Evolutionary conservation across 768 basidiomycete genomes (phyloP), one percentile per base, ranked within the genome.

Genomic region (Arthromyces matolae): DNA sequence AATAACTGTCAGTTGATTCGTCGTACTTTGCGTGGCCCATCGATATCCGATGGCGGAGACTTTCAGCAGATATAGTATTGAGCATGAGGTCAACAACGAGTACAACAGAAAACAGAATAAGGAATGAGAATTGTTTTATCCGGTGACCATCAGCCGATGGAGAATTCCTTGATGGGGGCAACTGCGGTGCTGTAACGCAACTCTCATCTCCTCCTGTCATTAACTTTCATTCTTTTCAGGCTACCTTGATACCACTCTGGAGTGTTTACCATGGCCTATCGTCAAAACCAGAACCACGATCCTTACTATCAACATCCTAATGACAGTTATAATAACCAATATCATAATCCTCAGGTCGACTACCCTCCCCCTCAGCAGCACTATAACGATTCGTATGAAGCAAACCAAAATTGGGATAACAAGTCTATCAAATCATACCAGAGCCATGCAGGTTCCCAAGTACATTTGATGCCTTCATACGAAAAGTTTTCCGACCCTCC

Each of bases 401-500:
- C 65, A 50, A 66, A 71, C 42, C 48, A 60, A 33, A 74, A 76
- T 45, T 77, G 75, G 73, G 77, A 78, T 53, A 56, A 64, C 24
- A 74, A 71, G 59, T 83, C 80, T 4, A 66, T 71, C 37, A 80
- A 81, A 50, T 86, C 84, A 22, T 79, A 78, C 62, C 75, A 81
- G 61, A 84, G 83, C 63, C 78, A 75, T 57, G 75, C 73, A 55
- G 81, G 84, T 64, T 89, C 88, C 4, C 85, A 89, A 58, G 79
- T 71, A 22, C 86, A 89, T 60, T 79, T 89, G 54, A 79, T 81
- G 44, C 76, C 49, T 44, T 50, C 84, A 23, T 78, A 86, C 45
- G 83, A 77, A 54, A 78, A 79, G 76, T 71, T 59, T 41, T 49
- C 66, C 7, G 54, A 60, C 35, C 62, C 67, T 3, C 78, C 84